Evolutionary conservation across 805 yeast species (phyloP), one percentile per base, ranked within the genome.

Genomic region (Lipomyces spencermartinsiae): DNA sequence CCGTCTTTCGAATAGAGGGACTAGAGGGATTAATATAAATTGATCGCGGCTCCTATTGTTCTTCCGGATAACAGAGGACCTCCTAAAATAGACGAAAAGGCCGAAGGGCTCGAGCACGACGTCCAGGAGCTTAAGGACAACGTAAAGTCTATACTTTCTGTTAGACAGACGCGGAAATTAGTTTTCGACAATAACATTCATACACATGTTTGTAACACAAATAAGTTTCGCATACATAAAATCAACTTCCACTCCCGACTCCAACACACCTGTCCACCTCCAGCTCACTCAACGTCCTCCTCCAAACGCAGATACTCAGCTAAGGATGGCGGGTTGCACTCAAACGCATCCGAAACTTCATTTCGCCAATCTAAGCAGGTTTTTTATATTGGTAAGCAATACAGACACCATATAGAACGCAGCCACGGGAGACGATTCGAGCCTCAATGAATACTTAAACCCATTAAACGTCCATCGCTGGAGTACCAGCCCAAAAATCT

Each of bases 51-150:
- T 39, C 46, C n/a, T 39, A 39, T 39, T 39, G 46, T 39, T 39
- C 46, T 39, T 39, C 46, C 46, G 9, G 46, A 39, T 14, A 9
- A 39, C 46, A 6, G 14, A 39, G 2, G 1, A 39, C 2, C 12
- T 6, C n/a, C 12, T 39, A 39, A 39, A 7, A 2, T 39, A 7
- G 46, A 39, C 12, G n/a, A 1, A 39, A 6, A 39, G 46, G 46
- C n/a, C n/a, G 46, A 39, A 39, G 2, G 46, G n/a, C 46, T 39
- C 9, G 46, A 39, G 46, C 12, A 39, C 46, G n/a, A 39, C n/a
- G n/a, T 39, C 46, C 46, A 39, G 46, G 46, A 39, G 46, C 46
- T 39, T 39, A 39, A 39, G 46, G 46, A 39, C 46, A 39, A 39
- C n/a, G 46, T 39, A 9, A 7, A 39, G 46, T 39, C 46, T 39